Evolutionary conservation across 805 yeast species (phyloP).

Genomic region (Kazachstania psychrophila): DNA sequence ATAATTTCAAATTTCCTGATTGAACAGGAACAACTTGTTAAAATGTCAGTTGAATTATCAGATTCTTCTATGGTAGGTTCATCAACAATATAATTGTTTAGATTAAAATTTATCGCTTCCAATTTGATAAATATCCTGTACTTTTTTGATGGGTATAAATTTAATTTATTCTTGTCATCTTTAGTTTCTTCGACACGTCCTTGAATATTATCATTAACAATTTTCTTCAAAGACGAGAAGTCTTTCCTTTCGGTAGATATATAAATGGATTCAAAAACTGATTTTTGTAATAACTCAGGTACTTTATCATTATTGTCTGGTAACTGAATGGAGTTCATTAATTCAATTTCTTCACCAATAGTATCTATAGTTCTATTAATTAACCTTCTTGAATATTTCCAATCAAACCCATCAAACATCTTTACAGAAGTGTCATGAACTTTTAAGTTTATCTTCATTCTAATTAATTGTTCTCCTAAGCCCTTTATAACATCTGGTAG

Average conservation of each 20-base stretch:
- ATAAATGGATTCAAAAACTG: constrained; percentile 63
- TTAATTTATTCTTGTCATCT: constrained; percentile 31
- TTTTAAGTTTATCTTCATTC: not conserved
- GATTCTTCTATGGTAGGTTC: constrained; percentile 34
- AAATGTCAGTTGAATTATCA: constrained; percentile 33
- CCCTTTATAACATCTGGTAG: too few relatives aligned
- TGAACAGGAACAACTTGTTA: constrained; percentile 41
- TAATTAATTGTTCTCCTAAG: not conserved
- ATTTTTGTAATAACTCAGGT: constrained; percentile 7
- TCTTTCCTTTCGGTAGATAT: constrained; percentile 46
- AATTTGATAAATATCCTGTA: constrained; percentile 54
- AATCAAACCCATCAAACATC: constrained; percentile 86
- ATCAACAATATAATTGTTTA: constrained; percentile 38
- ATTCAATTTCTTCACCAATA: constrained; percentile 23
- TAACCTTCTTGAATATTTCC: constrained; percentile 66
- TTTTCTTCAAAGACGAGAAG: constrained; percentile 38
- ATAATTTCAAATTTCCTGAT: constrained; percentile 49
- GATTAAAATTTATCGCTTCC: constrained; percentile 41
- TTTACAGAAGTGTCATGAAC: constrained; percentile 33
- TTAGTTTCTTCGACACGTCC: constrained; percentile 27
- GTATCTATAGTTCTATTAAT: constrained; percentile 56
- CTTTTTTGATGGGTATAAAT: constrained; percentile 52
- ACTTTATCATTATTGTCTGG: not conserved
- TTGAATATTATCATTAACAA: constrained; percentile 46
- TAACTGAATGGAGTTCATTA: not conserved